Evolutionary conservation across 2,329 filamentous ascomycete genomes (phyloP), one percentile per base, ranked within the genome.

Genomic region (Chaetomiaceae sp.): DNA sequence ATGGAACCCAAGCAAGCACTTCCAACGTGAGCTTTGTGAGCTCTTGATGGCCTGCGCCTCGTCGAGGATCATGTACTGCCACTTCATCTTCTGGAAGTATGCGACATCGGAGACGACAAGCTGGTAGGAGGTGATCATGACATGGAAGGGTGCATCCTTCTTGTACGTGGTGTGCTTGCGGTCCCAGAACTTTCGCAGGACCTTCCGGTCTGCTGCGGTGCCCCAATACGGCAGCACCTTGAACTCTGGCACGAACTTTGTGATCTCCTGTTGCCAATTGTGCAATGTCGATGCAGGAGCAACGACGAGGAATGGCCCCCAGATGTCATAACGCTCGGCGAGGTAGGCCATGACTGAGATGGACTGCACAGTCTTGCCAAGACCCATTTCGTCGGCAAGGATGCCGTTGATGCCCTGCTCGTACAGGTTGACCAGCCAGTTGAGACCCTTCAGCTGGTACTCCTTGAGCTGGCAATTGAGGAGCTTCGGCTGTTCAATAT

Each of bases 361-460:
- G 20, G 92, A 97, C 73, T 99, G 94, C 5, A 99, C 90, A 18
- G 94, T 99, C 74, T 99, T 99, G 69, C 94, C 94, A 21, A 99
- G 88, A 83, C 94, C 94, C 94, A 99, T 99, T 74, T 99, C 94
- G 69, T 99, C 94, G 60, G 94, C 94, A 58, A 99, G 77, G 64
- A 99, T 99, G 72, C 92, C 92, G 74, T 97, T 97, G 87, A 99
- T 99, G 69, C 94, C 94, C 71, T 99, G 94, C 71, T 99, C 94
- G 75, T 99, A 99, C 61, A 99, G 73, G 69, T 99, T 97, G 75
- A 96, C 94, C 50, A 99, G 83, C 94, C 94, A 99, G 68, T 97
- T 99, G 69, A 99, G 87, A 73, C 94, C 94, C 76, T 99, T 99
- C 68, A 99, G 77, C 75, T 99, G 94, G 73, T 99, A 99, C 70